Evolutionary conservation across 1,284 basidiomycete species (phyloP), one percentile per base, ranked within the genome.

Genomic region (Rhodotorula glutinis): DNA sequence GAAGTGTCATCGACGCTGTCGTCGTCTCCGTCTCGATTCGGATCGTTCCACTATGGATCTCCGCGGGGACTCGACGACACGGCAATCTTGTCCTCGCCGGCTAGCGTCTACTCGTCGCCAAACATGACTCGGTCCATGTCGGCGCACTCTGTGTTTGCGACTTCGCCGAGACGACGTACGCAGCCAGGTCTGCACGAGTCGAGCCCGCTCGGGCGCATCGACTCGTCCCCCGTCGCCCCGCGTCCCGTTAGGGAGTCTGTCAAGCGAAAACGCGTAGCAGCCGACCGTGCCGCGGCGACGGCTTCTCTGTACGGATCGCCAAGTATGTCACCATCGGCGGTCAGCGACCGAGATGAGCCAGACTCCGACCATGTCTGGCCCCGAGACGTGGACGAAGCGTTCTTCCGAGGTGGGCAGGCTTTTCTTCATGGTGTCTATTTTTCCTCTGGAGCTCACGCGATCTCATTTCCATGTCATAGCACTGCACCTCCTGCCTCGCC

Each of bases 341-440:
- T 30, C 23, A 33, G 49, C 44, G 10, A 23, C n/a, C 29, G 27
- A 40, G 30, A 57, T 21, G 71, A 62, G 17, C 74, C 75, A 67
- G 76, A 78, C 53, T 75, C 75, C 30, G 75, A 77, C 25, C 78
- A 80, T 27, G 79, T 81, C 19, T 81, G 80, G 80, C 79, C 79
- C 21, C 74, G 77, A 27, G 79, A 79, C 49, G 78, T 80, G 54
- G 79, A 81, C 66, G 78, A 79, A 1, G 79, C 79, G 38, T 81
- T 81, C 68, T 78, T 78, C 67, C 76, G 78, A 63, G 78, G 79
- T 77, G 59, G 67, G 78, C 33, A 5, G 33, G 11, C 11, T 38
- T 54, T 49, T n/a, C 14, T 25, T 41, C 29, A 16, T 27, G n/a
- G n/a, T n/a, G n/a, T n/a, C n/a, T n/a, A n/a, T n/a, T n/a, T n/a